Evolutionary conservation across 2,329 filamentous ascomycete genomes (phyloP), one percentile per base, ranked within the genome.

Genomic region (Epichloe uncinata): DNA sequence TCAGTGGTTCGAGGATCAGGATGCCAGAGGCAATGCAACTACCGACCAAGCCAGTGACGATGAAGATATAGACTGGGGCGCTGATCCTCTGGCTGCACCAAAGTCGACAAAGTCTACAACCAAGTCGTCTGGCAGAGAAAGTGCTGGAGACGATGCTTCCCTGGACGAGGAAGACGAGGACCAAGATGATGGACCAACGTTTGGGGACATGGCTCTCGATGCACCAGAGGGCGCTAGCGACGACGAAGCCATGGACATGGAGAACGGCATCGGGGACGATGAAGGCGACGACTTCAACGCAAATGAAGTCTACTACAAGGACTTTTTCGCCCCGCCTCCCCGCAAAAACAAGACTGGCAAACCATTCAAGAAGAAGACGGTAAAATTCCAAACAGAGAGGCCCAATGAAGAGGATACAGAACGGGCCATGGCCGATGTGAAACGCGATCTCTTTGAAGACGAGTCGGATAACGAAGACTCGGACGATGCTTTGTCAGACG

Each of bases 301-400:
- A 46, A 95, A 95, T 63, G 84, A 90, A 54, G 74, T 96, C 60
- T 88, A 84, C 69, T 97, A 95, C 67, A 82, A 84, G 53, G 89
- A 97, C 65, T 97, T 96, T 69, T 97, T 96, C 61, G 88, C 85
- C 9, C 91, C 90, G 11, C 90, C 90, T 13, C 77, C 84, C 18
- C 81, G 78, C 58, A 94, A 93, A 54, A 74, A 74, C 51, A 81
- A 75, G 58, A 69, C 63, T 51, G 67, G 61, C 56, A 78, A 68
- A 59, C 65, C 63, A 49, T 8, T 13, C 9, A 43, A 46, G 33
- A 72, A 68, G 55, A 68, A 71, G 48, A 60, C 63, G 9, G 68
- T 65, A 47, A 66, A 60, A 33, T 66, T 65, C 54, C 62, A 63
- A 50, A 63, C 79, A 8, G 58, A 63, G 59, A 54, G 66, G 54